Evolutionary conservation across 2,329 filamentous ascomycete species (phyloP), one percentile per base, ranked within the genome.

Genomic region (Penicillium olsonii): DNA sequence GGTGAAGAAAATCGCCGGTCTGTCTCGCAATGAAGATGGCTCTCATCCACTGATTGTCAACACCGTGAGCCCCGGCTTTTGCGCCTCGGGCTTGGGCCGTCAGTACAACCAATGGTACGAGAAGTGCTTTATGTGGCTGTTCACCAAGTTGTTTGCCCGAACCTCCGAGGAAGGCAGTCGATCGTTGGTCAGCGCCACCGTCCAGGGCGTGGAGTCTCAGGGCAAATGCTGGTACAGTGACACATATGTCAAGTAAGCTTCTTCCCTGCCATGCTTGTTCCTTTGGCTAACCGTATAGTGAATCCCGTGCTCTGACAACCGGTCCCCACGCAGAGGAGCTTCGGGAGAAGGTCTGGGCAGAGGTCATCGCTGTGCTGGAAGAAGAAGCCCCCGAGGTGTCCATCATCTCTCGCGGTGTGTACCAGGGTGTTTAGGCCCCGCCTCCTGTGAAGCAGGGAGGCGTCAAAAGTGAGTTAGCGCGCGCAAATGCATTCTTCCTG

Each of bases 201-300:
- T 69, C 24, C 64, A 73, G 22, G 75, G 75, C 0, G 57, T 64
- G 5, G 72, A 78, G 38, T 69, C 68, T 8, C 70, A 77, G 47
- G 75, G 75, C 2, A 67, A 66, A 52, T 72, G 70, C 54, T 78
- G 73, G 75, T 68, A 68, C 37, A 68, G 71, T 52, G 73, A 75
- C 51, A 65, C 63, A 27, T 65, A 68, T 47, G 53, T 68, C 18
- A 65, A 69, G 67, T 71, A 64, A 55, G 68, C 57, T 24, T n/a
- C 22, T 11, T 12, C 15, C 18, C 9, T 20, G 17, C 11, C 8
- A 27, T 12, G 33, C n/a, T 37, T 45, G 22, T 41, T 4, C 19
- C 29, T n/a, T 27, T 42, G n/a, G 33, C 53, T 65, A 49, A 65
- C 42, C 15, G n/a, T 48, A 15, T 46, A 70, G 68, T 54, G 66